Base-by-base conservation (phyloP, 495 filamentous ascomycete species). In the Penicillium atrosanguineum region DNA sequence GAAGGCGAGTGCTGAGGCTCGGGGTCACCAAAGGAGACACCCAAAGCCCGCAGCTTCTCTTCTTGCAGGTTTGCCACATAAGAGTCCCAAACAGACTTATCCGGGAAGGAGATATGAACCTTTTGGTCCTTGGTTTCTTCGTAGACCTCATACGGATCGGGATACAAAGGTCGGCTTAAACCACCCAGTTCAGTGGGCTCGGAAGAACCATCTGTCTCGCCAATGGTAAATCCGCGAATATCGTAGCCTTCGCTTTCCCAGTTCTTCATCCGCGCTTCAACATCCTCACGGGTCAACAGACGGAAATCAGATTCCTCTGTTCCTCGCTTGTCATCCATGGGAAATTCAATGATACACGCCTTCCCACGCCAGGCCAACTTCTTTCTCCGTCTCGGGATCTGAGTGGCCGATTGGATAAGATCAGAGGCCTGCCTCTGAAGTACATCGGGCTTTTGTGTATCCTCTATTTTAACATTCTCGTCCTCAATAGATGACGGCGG, bases 21-120 rank as follows among this genome's bases (percentile, higher is more conserved):
- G 9, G 89, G 86, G 41, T 87, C 86, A 20, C 84, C 87, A 48
- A 87, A 77, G 16, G 80, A 87, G 2, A 97, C 94, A 41, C 94
- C 94, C 42, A 98, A 79, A 45, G 91, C 90, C 31, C 89, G 84
- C 38, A 98, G 77, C 71, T 95, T 98, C 53, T 91, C 88, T 69
- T 98, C 94, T 61, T 86, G 85, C 47, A 97, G 68, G 46, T 82
- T 79, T 44, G 86, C 77, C 28, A 93, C 88, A 70, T 97, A 96
- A 15, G 79, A 72, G 63, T 90, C 85, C 93, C 94, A 97, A 25
- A 87, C 88, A 70, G 70, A 63, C 39, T 67, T 77, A 67, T 96
- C 86, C 0, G 95, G 94, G 61, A 98, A 84, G 36, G 77, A 79
- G 46, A 97, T 85, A 46, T 72, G 73, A 59, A 79, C 85, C 15